Conservation (phyloP, 768 basidiomycete genomes). For the Cyathus striatus region DNA sequence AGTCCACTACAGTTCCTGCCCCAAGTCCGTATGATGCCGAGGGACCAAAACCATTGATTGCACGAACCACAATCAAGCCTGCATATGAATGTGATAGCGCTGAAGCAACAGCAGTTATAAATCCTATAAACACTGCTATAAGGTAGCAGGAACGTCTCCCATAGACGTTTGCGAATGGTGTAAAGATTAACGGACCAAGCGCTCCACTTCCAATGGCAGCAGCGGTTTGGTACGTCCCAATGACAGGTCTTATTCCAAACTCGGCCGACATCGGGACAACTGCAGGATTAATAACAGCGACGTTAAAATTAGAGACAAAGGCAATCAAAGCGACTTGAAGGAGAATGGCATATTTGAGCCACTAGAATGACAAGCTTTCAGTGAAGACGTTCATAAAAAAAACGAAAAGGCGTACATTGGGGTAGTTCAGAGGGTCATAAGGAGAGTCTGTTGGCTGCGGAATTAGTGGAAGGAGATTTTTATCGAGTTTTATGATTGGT, state of each 20-base stretch:
- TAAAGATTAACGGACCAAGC: conserved; percentile 30
- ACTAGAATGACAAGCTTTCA: conserved; percentile 11
- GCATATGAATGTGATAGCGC: conserved; percentile 25
- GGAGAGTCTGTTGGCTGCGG: conserved; percentile 35
- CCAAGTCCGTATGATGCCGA: conserved; percentile 30
- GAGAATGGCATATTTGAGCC: conserved; percentile 28
- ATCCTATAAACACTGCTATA: conserved; percentile 26
- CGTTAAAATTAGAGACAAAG: conserved; percentile 30
- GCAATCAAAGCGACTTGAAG: conserved; percentile 27
- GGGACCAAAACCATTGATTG: conserved; percentile 30
- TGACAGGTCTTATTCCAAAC: conserved; percentile 28
- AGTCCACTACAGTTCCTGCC: conserved; percentile 32
- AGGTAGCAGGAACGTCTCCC: conserved; percentile 32
- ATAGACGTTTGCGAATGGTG: conserved; percentile 35
- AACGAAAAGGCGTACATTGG: conserved; percentile 16
- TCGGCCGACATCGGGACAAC: conserved; percentile 30
- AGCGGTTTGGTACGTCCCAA: conserved; percentile 34
- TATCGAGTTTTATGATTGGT: too few species aligned
- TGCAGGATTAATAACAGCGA: conserved; percentile 32
- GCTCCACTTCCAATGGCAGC: conserved; percentile 29
- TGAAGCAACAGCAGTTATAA: conserved; percentile 26
- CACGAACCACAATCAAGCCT: conserved; percentile 26
- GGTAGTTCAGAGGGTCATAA: conserved; percentile 38
- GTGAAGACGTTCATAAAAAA: conserved; percentile 1
- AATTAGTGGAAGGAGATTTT: conserved; percentile 34